Evolutionary conservation across 495 filamentous ascomycete genomes (phyloP), one percentile per base, ranked within the genome.

Genomic region (Podospora fimiseda): DNA sequence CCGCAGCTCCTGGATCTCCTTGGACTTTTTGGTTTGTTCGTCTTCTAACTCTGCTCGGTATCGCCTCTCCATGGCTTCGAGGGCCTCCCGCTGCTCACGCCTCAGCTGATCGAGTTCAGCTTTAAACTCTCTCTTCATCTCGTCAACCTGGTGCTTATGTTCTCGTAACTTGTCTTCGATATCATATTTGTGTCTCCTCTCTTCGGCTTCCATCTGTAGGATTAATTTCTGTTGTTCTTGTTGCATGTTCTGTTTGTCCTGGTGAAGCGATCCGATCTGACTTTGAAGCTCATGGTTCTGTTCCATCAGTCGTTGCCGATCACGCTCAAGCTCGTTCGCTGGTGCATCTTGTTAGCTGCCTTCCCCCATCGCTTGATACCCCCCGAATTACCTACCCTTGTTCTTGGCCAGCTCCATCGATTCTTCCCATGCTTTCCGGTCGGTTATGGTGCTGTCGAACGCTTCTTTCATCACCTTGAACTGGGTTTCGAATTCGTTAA

Each of bases 291-390:
- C 64, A 2, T 74, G 53, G 51, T 86, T 88, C 20, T 69, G 71
- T 13, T 81, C 70, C 3, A 72, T 71, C 2, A 91, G 62, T 14
- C 81, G 75, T 11, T 76, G 70, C 38, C 78, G 75, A 5, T 82
- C 76, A 0, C 61, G 62, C 55, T 92, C 87, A 2, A 94, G 72
- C 19, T 88, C 83, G 50, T 61, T 69, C 40, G 86, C 90, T 96
- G 37, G 0, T 8, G 11, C 1, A 39, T 16, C 9, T 20, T 2
- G 52, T 62, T 19, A 62, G 60, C 20, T 18, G 27, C 44, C 44
- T 9, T 20, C 38, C n/a, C n/a, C 43, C 30, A 9, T 6, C 15
- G 51, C 33, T 14, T 46, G 41, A 44, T 9, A 8, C 13, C 1
- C n/a, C 11, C 14, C 14, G 9, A 15, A 22, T 3, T 22, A 70